Evolutionary conservation across 305 asterid genomes (phyloP).

Genomic region (Petunia hybrid): DNA sequence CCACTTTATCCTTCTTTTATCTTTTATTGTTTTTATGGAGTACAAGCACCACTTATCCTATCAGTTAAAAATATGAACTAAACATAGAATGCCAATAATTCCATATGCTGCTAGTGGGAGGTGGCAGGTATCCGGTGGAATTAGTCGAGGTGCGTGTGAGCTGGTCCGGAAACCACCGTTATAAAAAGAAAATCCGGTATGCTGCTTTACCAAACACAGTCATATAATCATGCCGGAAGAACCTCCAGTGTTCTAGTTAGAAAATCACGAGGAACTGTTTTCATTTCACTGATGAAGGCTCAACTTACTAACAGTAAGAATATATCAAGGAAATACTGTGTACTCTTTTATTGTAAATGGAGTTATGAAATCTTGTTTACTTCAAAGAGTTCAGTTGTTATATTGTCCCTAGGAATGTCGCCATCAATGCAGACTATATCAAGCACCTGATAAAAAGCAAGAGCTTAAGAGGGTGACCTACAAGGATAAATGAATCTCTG

Average conservation of each 20-base stretch:
- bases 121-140: no score
- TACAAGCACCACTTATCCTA: not conserved
- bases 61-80: not conserved
- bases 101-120: not conserved
- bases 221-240: not conserved
- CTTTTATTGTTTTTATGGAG: not conserved
- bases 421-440: constrained; percentile 5
- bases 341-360: not conserved
- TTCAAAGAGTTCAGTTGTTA: not conserved
- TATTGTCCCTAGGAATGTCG: not conserved
- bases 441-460: constrained; percentile 24
- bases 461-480: not conserved
- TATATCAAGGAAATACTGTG: not conserved
- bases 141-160: no score
- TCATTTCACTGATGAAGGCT: not conserved
- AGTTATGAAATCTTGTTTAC: not conserved
- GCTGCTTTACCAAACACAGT: constrained; percentile 1
- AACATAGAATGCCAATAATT: not conserved
- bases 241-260: not conserved
- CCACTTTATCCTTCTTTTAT: not conserved
- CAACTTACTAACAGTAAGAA: not conserved
- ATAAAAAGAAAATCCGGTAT: no score
- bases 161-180: no score
- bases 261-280: not conserved
- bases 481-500: not conserved